Conservation (phyloP, 2,329 filamentous ascomycete species). For the Fusarium pseudograminearum region DNA sequence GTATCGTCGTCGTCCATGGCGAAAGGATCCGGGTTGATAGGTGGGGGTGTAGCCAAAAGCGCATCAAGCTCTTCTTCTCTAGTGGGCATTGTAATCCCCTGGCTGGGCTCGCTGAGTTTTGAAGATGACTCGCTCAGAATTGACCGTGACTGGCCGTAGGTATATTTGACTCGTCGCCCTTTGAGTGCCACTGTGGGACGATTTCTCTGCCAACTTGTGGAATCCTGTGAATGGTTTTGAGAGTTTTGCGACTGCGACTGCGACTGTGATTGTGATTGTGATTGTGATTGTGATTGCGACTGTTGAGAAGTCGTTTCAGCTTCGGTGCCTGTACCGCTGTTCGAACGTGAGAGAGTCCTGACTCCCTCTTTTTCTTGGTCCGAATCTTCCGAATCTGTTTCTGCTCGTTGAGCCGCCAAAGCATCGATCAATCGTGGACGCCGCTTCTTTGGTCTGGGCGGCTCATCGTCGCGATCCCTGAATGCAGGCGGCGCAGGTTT, state of each 20-base stretch:
- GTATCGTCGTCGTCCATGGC: conserved; percentile 45
- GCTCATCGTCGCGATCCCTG: conserved; percentile 15
- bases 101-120: conserved; percentile 41
- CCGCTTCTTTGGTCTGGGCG: conserved; percentile 28
- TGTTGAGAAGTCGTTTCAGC: conserved; percentile 41
- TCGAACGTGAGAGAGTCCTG: conserved; percentile 19
- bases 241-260: conserved; percentile 11
- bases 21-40: conserved; percentile 44
- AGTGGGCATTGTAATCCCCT: conserved; percentile 33
- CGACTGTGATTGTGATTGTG: conserved; percentile 22
- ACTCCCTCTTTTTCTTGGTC: conserved; percentile 15
- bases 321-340: conserved; percentile 31
- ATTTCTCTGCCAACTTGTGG: conserved; percentile 43
- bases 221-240: conserved; percentile 34
- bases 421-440: conserved; percentile 58
- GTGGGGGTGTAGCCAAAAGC: conserved; percentile 42
- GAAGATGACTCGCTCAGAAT: conserved; percentile 48
- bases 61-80: conserved; percentile 43
- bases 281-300: conserved; percentile 10
- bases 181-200: conserved; percentile 46
- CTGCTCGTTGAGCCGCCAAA: conserved; percentile 55
- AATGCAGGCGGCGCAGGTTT: not conserved
- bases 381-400: conserved; percentile 50
- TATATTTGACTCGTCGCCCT: conserved; percentile 52
- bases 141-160: conserved; percentile 53